Evolutionary conservation across 345 rosid species (phyloP), one percentile per base, ranked within the genome.

Genomic region (Limnanthes douglasii): DNA sequence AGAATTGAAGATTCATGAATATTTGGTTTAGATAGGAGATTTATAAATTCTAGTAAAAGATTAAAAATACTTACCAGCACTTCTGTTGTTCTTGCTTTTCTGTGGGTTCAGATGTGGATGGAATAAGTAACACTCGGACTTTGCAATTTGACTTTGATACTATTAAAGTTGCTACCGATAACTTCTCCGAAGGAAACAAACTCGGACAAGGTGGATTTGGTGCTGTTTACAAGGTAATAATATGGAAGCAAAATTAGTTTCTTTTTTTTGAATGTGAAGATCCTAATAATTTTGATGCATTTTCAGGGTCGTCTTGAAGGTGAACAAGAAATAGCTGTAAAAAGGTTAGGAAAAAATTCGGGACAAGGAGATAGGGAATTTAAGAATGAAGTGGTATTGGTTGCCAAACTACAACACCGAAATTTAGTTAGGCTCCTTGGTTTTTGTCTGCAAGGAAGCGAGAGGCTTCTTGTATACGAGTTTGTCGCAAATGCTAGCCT

Each of bases 331-430:
- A 48, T 68, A 34, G 68, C 73, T 1, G 70, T 69, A 7, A 65
- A 69, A 55, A 73, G 72, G 33, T 52, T 69, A 3, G 47, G 65
- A 0, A 48, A 4, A 39, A 18, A 36, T 34, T 69, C 66, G 8
- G 40, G 32, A 10, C 76, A 69, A 40, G 73, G 71, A 24, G 50
- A 31, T 17, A 4, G 21, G 3, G 66, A 73, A 55, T 65, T 73
- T 34, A 62, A 62, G 51, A 69, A 62, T 16, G 70, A 68, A 50
- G 53, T 62, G 5, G 18, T 55, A 5, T 29, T 68, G 39, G 57
- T 68, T 33, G 60, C 65, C 22, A 65, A 36, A 40, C 61, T 73
- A 13, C 66, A 73, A 18, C 76, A 73, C 38, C 55, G 58, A 38
- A 65, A 72, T 45, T 51, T 63, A 36, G 54, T 63, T 31, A 49